Evolutionary conservation across 306 rosid species (phyloP), one percentile per base, ranked within the genome.

Genomic region (Lagenaria siceraria): DNA sequence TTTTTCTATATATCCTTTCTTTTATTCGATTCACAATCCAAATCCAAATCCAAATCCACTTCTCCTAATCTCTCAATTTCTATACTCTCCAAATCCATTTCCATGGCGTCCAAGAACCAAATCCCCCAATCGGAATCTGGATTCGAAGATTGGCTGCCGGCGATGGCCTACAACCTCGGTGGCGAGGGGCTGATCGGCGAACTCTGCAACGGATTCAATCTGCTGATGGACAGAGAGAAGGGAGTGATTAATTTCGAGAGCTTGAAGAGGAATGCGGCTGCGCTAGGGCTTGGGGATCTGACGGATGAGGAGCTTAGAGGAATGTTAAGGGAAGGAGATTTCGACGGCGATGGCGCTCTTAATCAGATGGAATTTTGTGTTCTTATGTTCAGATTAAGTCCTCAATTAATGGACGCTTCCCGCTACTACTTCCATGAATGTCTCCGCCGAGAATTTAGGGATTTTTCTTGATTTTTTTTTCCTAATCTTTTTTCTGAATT

Each of bases 371-470:
- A 93, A 87, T 93, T 93, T 63, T 93, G 98, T 14, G 93, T 91
- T 8, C 81, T 93, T 82, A 93, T 91, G 97, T 93, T 93, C 79
- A 88, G 97, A 85, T 80, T 93, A 75, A 91, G 98, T 72, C 98
- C 98, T 70, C 91, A 88, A 48, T 89, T 93, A 55, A 93, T 93
- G 98, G 92, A 88, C 5, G 55, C 55, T 17, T 51, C 55, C 8
- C 55, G 55, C 8, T 51, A 17, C 5, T 51, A 21, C 55, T 51
- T 51, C 55, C 55, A 51, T 15, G n/a, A 51, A 51, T 4, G 55
- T 51, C 55, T 51, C 8, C 21, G 55, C 17, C 55, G 21, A 17
- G 21, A 51, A 6, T 51, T 51, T 51, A 17, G n/a, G n/a, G n/a
- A 51, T 51, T 51, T 51, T 51, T 17, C 21, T 51, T 51, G 55